These are phyloP conservation scores for Myxozyma neglecta DNA, from an alignment of 805 yeast species.

Conservation along the genomic window DNA sequence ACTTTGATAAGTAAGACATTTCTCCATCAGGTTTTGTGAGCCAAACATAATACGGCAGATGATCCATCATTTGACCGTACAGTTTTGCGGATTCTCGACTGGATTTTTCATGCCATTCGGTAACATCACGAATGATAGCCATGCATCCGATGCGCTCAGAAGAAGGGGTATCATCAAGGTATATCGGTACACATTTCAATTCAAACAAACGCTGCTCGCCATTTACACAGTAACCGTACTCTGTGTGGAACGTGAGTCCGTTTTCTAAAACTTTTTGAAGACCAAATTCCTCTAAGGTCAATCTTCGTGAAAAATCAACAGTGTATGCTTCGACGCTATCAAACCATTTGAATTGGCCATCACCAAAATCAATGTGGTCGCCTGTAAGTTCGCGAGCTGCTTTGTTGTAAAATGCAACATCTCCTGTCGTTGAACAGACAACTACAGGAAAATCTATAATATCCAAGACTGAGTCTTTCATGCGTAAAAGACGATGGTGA, in stretches of 20 bases:
- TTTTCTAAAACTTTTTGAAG: neutral
- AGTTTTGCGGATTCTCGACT: neutral
- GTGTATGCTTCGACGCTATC: neutral
- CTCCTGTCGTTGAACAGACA: slow-evolving; percentile 1
- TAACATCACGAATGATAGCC: slow-evolving; percentile 4
- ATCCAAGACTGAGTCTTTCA: slow-evolving; percentile 9
- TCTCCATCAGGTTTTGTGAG: neutral
- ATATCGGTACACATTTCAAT: neutral
- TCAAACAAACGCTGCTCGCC: slow-evolving; percentile 5
- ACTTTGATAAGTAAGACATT: neutral
- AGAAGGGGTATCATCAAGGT: neutral
- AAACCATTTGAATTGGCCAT: slow-evolving; percentile 3
- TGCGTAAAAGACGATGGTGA: neutral
- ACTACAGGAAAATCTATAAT: slow-evolving; percentile 12
- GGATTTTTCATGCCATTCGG: slow-evolving; percentile 10
- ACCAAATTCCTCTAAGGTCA: neutral
- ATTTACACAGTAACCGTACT: slow-evolving; percentile 1
- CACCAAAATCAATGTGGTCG: neutral
- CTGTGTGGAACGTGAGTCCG: neutral
- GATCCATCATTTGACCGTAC: slow-evolving; percentile 8
- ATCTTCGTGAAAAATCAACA: slow-evolving; percentile 1
- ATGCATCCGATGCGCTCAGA: slow-evolving; percentile 10
- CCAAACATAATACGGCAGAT: slow-evolving; percentile 5
- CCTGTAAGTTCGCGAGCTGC: slow-evolving; percentile 1
- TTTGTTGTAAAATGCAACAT: neutral